Percentiles rank a stretch among this genome's conserved stretches.
Evolutionary conservation across 2,329 filamentous ascomycete species (phyloP).

Genomic region (Hypomyces perniciosus): DNA sequence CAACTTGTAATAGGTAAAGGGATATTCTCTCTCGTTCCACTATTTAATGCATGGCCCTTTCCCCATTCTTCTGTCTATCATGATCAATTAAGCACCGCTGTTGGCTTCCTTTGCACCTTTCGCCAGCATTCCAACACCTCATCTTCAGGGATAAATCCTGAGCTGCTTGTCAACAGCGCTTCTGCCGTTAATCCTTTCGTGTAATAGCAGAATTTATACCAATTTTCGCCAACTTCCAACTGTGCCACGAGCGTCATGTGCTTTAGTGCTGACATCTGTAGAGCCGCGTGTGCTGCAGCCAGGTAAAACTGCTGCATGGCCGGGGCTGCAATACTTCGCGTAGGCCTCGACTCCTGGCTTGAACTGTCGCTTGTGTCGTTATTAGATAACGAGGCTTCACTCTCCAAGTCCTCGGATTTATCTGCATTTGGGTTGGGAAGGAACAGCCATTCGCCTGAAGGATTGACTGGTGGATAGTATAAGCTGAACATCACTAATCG

Average conservation of each 20-base stretch:
- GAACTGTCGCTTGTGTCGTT: background rate
- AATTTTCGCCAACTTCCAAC: background rate
- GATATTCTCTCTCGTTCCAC: background rate
- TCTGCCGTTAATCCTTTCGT: background rate
- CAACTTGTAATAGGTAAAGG: background rate
- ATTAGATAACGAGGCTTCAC: too few species aligned
- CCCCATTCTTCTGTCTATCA: background rate
- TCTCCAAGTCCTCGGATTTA: background rate
- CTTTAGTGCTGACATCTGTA: constrained; percentile 1
- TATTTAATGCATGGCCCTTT: background rate
- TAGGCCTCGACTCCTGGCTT: background rate
- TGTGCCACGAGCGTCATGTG: background rate
- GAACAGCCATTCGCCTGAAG: background rate
- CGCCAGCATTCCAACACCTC: background rate
- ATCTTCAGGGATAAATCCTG: background rate
- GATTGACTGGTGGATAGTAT: background rate
- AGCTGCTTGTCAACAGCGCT: background rate
- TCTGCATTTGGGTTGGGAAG: background rate
- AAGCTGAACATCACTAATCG: background rate
- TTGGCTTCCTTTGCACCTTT: background rate
- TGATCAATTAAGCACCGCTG: background rate
- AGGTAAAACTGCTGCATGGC: constrained; percentile 3
- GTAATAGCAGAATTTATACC: background rate
- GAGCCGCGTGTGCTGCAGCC: background rate
- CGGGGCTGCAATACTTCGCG: background rate